These are phyloP conservation scores for Houttuynia cordata DNA, from an alignment of 164 flowering plant genomes.

Conservation along the genomic window DNA sequence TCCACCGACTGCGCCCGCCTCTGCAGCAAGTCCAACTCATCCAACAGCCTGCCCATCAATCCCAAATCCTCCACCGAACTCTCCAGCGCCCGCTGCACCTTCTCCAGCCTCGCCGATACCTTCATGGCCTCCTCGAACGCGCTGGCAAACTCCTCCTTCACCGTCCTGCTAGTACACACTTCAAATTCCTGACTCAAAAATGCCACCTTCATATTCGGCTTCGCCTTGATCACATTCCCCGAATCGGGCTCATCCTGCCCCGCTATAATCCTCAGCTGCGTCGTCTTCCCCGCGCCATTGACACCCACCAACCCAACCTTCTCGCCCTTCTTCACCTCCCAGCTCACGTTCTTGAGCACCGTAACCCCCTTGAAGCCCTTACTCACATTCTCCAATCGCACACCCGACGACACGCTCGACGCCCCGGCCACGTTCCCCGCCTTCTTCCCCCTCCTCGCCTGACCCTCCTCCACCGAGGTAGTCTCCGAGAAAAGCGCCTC, in stretches of 20 bases:
- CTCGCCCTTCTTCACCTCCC: conserved; percentile 97
- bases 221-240: conserved; percentile 83
- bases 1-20: conserved; percentile 72
- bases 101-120: conserved; percentile 62
- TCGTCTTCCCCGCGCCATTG: conserved; percentile 96
- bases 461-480: conserved; percentile 3
- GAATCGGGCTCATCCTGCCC: conserved; percentile 93
- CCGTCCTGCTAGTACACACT: conserved; percentile 70
- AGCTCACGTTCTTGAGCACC: conserved; percentile 67
- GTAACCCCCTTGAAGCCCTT: conserved; percentile 80
- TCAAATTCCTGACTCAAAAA: conserved; percentile 94
- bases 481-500: conserved; percentile 61
- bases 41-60: conserved; percentile 93
- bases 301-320: conserved; percentile 96
- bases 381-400: conserved; percentile 75
- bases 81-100: conserved; percentile 87
- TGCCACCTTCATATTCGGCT: conserved; percentile 72
- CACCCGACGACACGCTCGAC: conserved; percentile 73
- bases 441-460: conserved; percentile 19
- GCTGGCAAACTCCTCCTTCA: conserved; percentile 82
- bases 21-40: conserved; percentile 92
- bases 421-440: conserved; percentile 38
- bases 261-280: conserved; percentile 83
- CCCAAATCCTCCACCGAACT: conserved; percentile 68
- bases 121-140: conserved; percentile 95